A percentile compares a stretch with the other conserved stretches of the same genome.
Evolutionary conservation across 495 filamentous ascomycete genomes (phyloP).

Genomic region (Cercophora samala): DNA sequence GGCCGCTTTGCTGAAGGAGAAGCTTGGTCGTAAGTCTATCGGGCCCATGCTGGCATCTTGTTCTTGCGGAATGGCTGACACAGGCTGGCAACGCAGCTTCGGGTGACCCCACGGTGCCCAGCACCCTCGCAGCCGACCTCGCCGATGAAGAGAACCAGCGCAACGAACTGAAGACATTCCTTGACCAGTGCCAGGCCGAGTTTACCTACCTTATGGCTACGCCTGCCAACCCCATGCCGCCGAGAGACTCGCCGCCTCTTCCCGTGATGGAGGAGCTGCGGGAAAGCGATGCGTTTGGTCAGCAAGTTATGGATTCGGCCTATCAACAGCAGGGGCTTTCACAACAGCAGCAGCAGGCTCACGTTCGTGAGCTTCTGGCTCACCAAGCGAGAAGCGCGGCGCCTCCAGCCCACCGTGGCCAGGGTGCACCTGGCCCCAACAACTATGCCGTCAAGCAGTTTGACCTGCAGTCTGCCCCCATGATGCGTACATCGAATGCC

Average conservation of each 20-base stretch:
- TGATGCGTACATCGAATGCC: constrained; percentile 44
- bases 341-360: constrained; percentile 36
- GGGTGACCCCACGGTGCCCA: constrained; percentile 13
- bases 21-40: constrained; percentile 39
- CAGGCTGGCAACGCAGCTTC: constrained; percentile 2
- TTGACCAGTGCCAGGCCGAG: constrained; percentile 61
- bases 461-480: constrained; percentile 42
- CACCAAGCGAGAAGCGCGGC: constrained; percentile 42
- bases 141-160: constrained; percentile 53
- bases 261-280: constrained; percentile 49
- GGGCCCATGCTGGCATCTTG: not conserved
- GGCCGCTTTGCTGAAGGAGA: constrained; percentile 45
- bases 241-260: constrained; percentile 51
- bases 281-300: constrained; percentile 45
- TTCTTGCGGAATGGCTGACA: not conserved
- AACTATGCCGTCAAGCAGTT: constrained; percentile 38
- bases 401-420: constrained; percentile 56
- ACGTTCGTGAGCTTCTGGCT: constrained; percentile 38
- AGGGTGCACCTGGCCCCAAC: constrained; percentile 40
- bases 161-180: constrained; percentile 57
- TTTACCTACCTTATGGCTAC: constrained; percentile 64
- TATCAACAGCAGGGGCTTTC: constrained; percentile 28
- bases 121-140: constrained; percentile 27
- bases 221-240: constrained; percentile 59
- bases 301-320: constrained; percentile 32